Percentiles rank a stretch among this genome's conserved stretches.
These are phyloP conservation scores for Candida ipomoeae DNA, from an alignment of 805 yeast genomes.

Conservation along the genomic window DNA sequence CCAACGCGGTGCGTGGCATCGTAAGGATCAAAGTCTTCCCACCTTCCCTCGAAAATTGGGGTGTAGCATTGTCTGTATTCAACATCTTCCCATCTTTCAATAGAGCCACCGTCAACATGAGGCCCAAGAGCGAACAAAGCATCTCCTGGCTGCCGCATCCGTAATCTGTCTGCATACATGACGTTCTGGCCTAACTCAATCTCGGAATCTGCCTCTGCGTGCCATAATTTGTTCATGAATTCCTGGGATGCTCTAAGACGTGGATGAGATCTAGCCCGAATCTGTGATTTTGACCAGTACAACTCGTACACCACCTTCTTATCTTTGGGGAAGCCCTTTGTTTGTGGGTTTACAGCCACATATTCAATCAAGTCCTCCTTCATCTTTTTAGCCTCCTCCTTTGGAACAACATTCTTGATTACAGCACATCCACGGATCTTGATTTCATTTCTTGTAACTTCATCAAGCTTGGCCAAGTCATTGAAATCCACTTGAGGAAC, in stretches of 20 bases:
- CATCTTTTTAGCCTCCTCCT: constrained; percentile 1
- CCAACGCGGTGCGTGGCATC: constrained; percentile 30
- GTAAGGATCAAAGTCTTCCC: constrained; percentile 43
- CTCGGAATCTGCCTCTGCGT: constrained; percentile 21
- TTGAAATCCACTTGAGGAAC: constrained; percentile 4
- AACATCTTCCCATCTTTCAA: constrained; percentile 45
- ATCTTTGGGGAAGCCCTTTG: constrained; percentile 9
- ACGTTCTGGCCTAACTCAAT: constrained; percentile 30
- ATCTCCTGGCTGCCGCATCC: constrained; percentile 39
- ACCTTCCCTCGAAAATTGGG: constrained; percentile 33
- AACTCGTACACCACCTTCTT: constrained; percentile 22
- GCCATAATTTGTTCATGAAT: constrained; percentile 27
- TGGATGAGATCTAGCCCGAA: constrained; percentile 37
- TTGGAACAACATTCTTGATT: constrained; percentile 4
- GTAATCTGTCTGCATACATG: constrained; percentile 40
- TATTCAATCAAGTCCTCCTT: constrained; percentile 6
- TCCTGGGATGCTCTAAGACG: constrained; percentile 24
- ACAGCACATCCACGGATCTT: constrained; percentile 8
- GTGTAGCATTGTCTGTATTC: constrained; percentile 34
- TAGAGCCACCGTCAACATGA: constrained; percentile 41
- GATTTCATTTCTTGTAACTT: neutral
- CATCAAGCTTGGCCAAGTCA: neutral
- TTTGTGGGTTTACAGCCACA: constrained; percentile 7
- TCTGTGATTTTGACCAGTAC: constrained; percentile 39
- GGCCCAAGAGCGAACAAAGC: constrained; percentile 27